Percentiles rank a stretch among this genome's conserved stretches.
These are phyloP conservation scores for Pseudocercospora musae DNA, from an alignment of 2,329 filamentous ascomycete genomes.

Conservation along the genomic window DNA sequence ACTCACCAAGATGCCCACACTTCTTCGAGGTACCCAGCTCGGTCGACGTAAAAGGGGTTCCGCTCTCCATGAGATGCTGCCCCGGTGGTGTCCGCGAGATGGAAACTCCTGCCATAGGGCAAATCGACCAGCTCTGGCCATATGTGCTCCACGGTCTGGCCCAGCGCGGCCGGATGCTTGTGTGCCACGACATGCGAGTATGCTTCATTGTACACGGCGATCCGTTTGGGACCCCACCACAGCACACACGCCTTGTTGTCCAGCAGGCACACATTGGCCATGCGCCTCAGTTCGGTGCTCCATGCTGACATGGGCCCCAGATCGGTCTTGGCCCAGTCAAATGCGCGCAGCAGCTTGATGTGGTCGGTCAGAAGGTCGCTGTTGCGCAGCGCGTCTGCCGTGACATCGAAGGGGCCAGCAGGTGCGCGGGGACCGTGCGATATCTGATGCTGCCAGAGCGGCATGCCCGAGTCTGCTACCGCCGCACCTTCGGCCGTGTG, in stretches of 20 bases:
- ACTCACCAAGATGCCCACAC: slow-evolving; percentile 10
- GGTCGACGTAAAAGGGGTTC: slow-evolving; percentile 15
- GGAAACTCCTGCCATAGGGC: slow-evolving; percentile 4
- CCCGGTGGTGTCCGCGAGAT: slow-evolving; percentile 11
- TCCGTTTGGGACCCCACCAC: slow-evolving; percentile 30
- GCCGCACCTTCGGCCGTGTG: neutral
- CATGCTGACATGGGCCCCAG: slow-evolving; percentile 20
- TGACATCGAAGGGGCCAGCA: slow-evolving; percentile 12
- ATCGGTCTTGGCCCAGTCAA: slow-evolving; percentile 20
- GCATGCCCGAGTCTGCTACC: neutral
- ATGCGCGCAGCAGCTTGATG: slow-evolving; percentile 9
- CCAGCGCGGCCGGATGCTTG: slow-evolving; percentile 25
- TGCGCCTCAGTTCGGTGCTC: slow-evolving; percentile 14
- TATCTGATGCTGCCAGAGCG: neutral
- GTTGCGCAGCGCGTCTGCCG: neutral
- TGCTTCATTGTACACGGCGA: slow-evolving; percentile 38
- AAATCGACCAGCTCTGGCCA: slow-evolving; percentile 18
- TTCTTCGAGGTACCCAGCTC: slow-evolving; percentile 16
- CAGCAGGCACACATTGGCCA: slow-evolving; percentile 19
- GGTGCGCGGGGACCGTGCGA: neutral
- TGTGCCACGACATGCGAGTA: slow-evolving; percentile 34
- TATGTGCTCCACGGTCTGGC: slow-evolving; percentile 16
- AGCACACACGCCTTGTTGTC: slow-evolving; percentile 20
- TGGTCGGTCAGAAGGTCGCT: slow-evolving; percentile 3
- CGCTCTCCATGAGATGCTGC: slow-evolving; percentile 11